phyloP scores from a whole-genome alignment of 371 early-diverging fungal genomes.

The Lichtheimia ramosa region DNA sequence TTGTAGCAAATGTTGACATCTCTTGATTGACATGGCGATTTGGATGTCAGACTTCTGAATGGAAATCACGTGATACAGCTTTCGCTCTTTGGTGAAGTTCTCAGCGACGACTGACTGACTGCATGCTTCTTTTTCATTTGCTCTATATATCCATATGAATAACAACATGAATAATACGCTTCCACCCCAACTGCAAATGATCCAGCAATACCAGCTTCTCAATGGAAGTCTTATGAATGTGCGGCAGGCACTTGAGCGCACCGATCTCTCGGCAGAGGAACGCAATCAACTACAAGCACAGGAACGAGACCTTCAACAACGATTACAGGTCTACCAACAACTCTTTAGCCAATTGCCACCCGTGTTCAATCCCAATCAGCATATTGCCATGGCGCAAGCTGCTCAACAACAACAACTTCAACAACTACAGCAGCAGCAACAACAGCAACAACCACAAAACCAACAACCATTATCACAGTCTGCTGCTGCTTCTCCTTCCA shows the following conservation, averaged over 20 bases:
- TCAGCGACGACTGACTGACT: too few relatives aligned
- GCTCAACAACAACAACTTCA: not conserved
- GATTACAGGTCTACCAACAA: constrained; percentile 11
- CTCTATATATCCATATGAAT: not conserved
- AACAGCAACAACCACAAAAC: constrained; percentile 8
- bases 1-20: too few relatives aligned
- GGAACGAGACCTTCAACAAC: constrained; percentile 20
- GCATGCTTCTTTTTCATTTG: too few relatives aligned
- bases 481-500: not conserved
- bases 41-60: too few relatives aligned
- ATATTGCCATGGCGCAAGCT: constrained; percentile 3
- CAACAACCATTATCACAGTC: not conserved
- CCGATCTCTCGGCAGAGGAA: constrained; percentile 36
- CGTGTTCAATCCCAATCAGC: constrained; percentile 1
- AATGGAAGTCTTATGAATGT: constrained; percentile 12
- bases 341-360: constrained; percentile 3
- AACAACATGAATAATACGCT: not conserved
- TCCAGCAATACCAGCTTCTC: constrained; percentile 6
- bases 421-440: not conserved
- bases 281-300: constrained; percentile 21
- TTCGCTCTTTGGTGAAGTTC: too few relatives aligned
- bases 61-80: too few relatives aligned
- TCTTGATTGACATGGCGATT: too few relatives aligned
- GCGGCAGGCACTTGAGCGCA: constrained; percentile 35
- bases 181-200: not conserved